These are phyloP conservation scores for Yarrowia sp. DNA, from an alignment of 805 yeast species.

Conservation along the genomic window DNA sequence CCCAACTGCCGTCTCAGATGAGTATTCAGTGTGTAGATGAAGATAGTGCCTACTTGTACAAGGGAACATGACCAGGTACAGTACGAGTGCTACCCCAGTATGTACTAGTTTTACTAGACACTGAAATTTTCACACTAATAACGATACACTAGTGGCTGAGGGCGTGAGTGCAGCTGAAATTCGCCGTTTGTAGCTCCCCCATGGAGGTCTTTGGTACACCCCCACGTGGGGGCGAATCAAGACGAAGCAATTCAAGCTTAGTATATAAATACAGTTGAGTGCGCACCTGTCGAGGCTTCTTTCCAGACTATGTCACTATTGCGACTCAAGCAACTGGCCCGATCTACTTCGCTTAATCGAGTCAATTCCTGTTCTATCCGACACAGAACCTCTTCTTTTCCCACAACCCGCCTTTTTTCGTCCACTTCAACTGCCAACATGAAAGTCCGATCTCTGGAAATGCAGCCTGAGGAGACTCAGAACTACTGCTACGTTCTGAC, in stretches of 20 bases:
- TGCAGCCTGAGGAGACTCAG: conserved; percentile 95
- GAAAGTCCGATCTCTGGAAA: conserved; percentile 83
- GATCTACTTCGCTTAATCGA: neutral
- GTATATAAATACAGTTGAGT: conserved; percentile 11
- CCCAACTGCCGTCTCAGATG: too few relatives aligned
- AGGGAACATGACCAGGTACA: too few relatives aligned
- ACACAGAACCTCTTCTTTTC: too few relatives aligned
- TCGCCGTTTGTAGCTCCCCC: too few relatives aligned
- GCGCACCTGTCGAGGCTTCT: neutral
- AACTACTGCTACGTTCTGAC: conserved; percentile 84
- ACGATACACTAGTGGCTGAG: too few relatives aligned
- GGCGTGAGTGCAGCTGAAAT: too few relatives aligned
- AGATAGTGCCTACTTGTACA: too few relatives aligned
- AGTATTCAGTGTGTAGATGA: too few relatives aligned
- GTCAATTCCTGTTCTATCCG: neutral
- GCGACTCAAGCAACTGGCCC: conserved; percentile 3
- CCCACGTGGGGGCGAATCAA: conserved; percentile 37
- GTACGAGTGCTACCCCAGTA: too few relatives aligned
- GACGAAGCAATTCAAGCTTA: conserved; percentile 24
- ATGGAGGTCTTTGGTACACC: neutral
- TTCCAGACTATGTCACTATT: conserved; percentile 24
- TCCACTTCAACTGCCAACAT: conserved; percentile 53
- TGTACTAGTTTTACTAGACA: too few relatives aligned
- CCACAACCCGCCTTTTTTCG: neutral
- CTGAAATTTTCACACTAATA: too few relatives aligned